phyloP scores from a whole-genome alignment of 1,139 yeast genomes.

The Groenewaldozyma sp. region DNA sequence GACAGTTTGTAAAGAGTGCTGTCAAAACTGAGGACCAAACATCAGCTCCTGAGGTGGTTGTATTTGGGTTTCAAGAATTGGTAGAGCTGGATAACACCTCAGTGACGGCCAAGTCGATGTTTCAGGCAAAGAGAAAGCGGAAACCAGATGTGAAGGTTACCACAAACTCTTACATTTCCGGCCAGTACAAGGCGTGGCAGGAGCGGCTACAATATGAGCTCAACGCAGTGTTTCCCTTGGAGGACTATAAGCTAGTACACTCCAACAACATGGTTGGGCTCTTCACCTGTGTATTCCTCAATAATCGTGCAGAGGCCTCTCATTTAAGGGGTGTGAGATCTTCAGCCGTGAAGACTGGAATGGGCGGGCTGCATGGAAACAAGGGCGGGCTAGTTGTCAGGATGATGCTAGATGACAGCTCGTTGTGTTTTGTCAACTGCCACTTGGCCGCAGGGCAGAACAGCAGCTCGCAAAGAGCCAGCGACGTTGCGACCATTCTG shows the following conservation, averaged over 20 bases:
- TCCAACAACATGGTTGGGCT: constrained; percentile 87
- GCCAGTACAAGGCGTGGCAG: constrained; percentile 35
- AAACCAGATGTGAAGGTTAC: constrained; percentile 21
- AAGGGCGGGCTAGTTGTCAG: constrained; percentile 91
- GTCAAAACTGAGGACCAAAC: constrained; percentile 8
- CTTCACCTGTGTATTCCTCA: constrained; percentile 57
- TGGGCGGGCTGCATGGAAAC: constrained; percentile 92
- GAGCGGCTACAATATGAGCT: constrained; percentile 22
- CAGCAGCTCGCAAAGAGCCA: constrained; percentile 71
- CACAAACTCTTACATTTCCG: constrained; percentile 28
- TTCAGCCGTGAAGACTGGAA: constrained; percentile 79
- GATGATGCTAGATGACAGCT: constrained; percentile 62
- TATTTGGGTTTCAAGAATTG: constrained; percentile 87
- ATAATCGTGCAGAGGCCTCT: constrained; percentile 36
- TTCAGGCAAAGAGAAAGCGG: constrained; percentile 36
- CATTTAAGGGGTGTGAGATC: constrained; percentile 63
- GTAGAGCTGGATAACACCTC: constrained; percentile 86
- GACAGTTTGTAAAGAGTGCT: constrained; percentile 15
- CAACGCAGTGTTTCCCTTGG: constrained; percentile 21
- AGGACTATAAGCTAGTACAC: constrained; percentile 58
- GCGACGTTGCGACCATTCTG: constrained; percentile 63
- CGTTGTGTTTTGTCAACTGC: constrained; percentile 72
- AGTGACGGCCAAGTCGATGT: constrained; percentile 52
- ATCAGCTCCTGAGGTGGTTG: constrained; percentile 57
- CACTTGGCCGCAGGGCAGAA: constrained; percentile 89